phyloP scores from a whole-genome alignment of 2,329 filamentous ascomycete species.

The Xylariaceae sp. region DNA sequence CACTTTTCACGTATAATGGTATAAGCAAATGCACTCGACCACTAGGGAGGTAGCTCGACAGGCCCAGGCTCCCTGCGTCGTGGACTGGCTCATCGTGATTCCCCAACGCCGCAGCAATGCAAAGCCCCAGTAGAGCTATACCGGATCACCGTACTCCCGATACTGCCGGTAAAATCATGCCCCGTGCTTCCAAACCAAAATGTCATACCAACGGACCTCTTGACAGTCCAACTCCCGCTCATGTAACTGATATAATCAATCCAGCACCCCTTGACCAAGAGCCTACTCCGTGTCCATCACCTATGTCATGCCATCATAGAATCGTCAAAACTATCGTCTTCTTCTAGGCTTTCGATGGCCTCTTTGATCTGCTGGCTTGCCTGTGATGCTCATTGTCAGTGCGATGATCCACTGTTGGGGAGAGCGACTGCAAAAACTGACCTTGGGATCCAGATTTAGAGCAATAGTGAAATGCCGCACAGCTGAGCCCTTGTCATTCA shows the following conservation, averaged over 20 bases:
- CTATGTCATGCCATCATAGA: conserved; percentile 57
- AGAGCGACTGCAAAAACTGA: conserved; percentile 40
- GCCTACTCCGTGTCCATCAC: conserved; percentile 16
- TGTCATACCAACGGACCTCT: conserved; percentile 12
- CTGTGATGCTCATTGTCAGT: conserved; percentile 43
- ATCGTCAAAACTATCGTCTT: conserved; percentile 69
- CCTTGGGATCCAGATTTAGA: conserved; percentile 94
- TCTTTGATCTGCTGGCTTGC: conserved; percentile 94
- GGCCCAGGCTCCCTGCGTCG: neutral
- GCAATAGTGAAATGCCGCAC: conserved; percentile 94
- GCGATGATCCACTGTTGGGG: neutral
- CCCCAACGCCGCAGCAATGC: conserved; percentile 31
- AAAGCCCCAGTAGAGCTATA: conserved; percentile 18
- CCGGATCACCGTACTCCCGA: conserved; percentile 18
- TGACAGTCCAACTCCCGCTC: conserved; percentile 10
- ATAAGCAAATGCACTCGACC: conserved; percentile 28
- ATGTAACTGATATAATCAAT: conserved; percentile 8
- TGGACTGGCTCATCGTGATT: conserved; percentile 15
- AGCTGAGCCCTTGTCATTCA: conserved; percentile 73
- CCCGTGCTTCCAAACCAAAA: conserved; percentile 10
- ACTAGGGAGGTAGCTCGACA: neutral
- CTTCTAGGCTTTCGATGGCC: conserved; percentile 88
- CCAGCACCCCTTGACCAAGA: conserved; percentile 3
- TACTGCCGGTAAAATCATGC: conserved; percentile 9
- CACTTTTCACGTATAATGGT: conserved; percentile 25